Evolutionary conservation across 1,284 basidiomycete species (phyloP), one percentile per base, ranked within the genome.

Genomic region (Rhodofomes roseus): DNA sequence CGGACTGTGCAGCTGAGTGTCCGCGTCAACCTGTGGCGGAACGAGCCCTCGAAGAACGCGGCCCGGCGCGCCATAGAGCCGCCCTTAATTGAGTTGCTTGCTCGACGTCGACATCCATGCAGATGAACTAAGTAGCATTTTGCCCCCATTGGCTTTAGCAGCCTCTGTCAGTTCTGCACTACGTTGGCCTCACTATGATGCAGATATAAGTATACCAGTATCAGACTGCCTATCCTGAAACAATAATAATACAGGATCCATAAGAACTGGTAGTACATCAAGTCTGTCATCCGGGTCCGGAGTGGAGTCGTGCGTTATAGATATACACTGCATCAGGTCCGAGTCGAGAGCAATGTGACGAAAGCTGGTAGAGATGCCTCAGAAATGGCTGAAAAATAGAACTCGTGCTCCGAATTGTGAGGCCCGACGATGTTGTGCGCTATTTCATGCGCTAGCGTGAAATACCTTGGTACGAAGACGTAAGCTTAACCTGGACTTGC

Each of bases 361-460:
- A 68, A 62, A 4, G 51, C 39, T 16, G 66, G 64, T 0, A 68
- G 59, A 44, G 63, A 65, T n/a, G 53, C 60, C 40, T 97, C 93
- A 62, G 92, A 91, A 22, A 98, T 92, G 6, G 90, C 87, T 34
- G 93, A 93, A 69, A 97, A 96, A 73, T 95, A 97, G 73, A 96
- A 98, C 66, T 95, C 93, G 69, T 96, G 94, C 70, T 92, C 90
- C 4, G 90, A 88, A 66, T 92, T 91, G 66, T 92, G 90, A 0
- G 83, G 81, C 53, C 86, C 79, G 18, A 93, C 89, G 1, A 94
- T 77, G 66, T 95, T 95, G 72, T 95, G 92, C 1, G 90, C 89
- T 63, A 92, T 90, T 72, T 96, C 96, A 72, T 98, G 96, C 0
- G 95, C 95, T 9, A 98, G 79, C 1, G 91, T 90, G 68, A 96